Evolutionary conservation across 1,284 basidiomycete genomes (phyloP), one percentile per base, ranked within the genome.

Genomic region (Coniferiporia sulphurascens): DNA sequence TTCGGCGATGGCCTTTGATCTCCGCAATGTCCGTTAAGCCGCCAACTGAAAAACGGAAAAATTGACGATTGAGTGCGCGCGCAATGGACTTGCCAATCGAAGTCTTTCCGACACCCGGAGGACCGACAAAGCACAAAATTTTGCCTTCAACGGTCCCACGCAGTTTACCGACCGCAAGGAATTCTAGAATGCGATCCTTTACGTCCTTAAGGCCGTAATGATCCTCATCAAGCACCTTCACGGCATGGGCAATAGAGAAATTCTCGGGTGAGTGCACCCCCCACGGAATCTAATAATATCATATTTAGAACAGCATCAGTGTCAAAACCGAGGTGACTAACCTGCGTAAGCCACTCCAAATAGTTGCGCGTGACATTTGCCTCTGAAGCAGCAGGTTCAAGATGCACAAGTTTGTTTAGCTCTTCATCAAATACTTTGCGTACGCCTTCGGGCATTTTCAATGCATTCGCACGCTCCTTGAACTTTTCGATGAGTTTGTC

Each of bases 341-440:
- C 88, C 76, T 93, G 89, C 5, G 95, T 98, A 49, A 97, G 78
- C 95, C 95, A 98, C 68, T 97, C 95, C 55, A 98, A 79, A 73
- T 98, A 97, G 71, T 96, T 97, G 61, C 95, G 79, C 4, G 95
- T 98, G n/a, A 99, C 96, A 70, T 93, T 94, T 55, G 92, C 93
- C 72, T 99, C 96, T 63, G 89, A 92, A 17, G 95, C 94, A 8
- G 89, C 89, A 32, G 93, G 94, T 72, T 99, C 97, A 55, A 99
- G 81, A 56, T 90, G 87, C 71, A 88, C 85, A 6, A 99, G 83
- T 78, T 98, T 98, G 74, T 84, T 89, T 60, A 98, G 75, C 73
- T 99, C 97, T 75, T 98, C 95, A 59, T 99, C 96, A 69, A 99
- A 98, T 12, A 98, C 94, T 75, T 96, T 97, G 64, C 87, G 80